phyloP scores from a whole-genome alignment of 257 asterid species.

The Eustoma russellianum region DNA sequence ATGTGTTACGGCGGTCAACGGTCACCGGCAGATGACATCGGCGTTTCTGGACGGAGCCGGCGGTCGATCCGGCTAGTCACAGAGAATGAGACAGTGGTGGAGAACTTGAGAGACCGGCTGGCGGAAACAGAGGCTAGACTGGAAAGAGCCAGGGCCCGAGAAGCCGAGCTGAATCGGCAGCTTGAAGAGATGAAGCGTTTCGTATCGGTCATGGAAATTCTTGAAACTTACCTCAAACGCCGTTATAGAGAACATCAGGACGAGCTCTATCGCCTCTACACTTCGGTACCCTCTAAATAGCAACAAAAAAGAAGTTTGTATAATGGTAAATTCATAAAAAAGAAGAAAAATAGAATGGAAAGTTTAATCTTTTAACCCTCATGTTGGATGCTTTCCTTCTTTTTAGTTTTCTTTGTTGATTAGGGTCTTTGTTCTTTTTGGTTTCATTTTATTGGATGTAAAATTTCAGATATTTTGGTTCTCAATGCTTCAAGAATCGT shows the following conservation, averaged over 20 bases:
- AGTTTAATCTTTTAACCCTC: too few relatives aligned
- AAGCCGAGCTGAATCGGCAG: conserved; percentile 70
- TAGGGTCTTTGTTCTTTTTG: too few relatives aligned
- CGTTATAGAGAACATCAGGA: conserved; percentile 54
- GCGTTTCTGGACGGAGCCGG: conserved; percentile 13
- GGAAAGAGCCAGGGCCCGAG: conserved; percentile 75
- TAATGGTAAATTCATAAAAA: too few relatives aligned
- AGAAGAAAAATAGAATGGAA: too few relatives aligned
- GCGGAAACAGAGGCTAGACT: conserved; percentile 78
- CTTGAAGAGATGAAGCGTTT: conserved; percentile 69
- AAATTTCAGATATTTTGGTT: too few relatives aligned
- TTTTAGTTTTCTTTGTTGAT: too few relatives aligned
- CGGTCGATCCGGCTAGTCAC: conserved; percentile 12
- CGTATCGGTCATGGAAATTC: conserved; percentile 73
- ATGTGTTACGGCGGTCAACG: conserved; percentile 78
- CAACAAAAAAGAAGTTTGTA: not conserved
- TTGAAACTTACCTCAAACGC: conserved; percentile 58
- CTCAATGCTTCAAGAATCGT: too few relatives aligned
- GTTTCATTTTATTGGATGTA: too few relatives aligned
- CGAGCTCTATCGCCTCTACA: conserved; percentile 13
- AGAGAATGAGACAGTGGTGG: conserved; percentile 29
- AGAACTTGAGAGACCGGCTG: conserved; percentile 47
- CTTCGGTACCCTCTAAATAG: conserved; percentile 7
- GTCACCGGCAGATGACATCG: conserved; percentile 43
- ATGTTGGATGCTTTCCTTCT: too few relatives aligned